These are phyloP conservation scores for Helotiales sp. DNA, from an alignment of 2,329 filamentous ascomycete species.

Conservation along the genomic window DNA sequence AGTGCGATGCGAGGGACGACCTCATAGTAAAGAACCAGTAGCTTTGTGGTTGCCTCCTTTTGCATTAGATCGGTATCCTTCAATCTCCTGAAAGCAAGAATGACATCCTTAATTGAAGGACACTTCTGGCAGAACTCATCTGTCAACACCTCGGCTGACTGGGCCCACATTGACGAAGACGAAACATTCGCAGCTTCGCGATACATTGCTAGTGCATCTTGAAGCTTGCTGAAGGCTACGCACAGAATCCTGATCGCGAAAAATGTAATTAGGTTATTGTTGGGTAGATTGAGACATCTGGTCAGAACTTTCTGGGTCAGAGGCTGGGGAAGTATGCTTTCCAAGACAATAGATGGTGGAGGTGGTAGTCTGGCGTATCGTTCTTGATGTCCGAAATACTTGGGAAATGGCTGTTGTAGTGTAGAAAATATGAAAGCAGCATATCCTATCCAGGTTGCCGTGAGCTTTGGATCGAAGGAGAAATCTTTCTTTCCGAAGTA, in stretches of 20 bases:
- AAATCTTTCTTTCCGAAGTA: conserved; percentile 82
- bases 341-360: conserved; percentile 77
- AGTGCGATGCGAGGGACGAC: conserved; percentile 79
- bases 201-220: conserved; percentile 49
- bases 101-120: conserved; percentile 81
- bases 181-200: conserved; percentile 46
- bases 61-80: conserved; percentile 73
- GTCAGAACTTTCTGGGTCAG: conserved; percentile 79
- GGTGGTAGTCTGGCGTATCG: conserved; percentile 72
- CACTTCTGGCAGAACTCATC: conserved; percentile 79
- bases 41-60: conserved; percentile 76
- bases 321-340: conserved; percentile 84
- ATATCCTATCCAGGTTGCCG: conserved; percentile 93
- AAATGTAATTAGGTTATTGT: conserved; percentile 80
- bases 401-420: conserved; percentile 75
- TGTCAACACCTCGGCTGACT: conserved; percentile 69
- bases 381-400: conserved; percentile 69
- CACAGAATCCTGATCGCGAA: conserved; percentile 83
- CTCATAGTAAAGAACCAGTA: conserved; percentile 86
- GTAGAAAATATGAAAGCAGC: conserved; percentile 85
- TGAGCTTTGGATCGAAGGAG: conserved; percentile 87
- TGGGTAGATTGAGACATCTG: conserved; percentile 78
- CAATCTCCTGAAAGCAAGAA: conserved; percentile 73
- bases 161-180: conserved; percentile 63
- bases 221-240: conserved; percentile 79